Percentiles rank a stretch among this genome's conserved stretches.
Conservation (phyloP, 2,329 filamentous ascomycete species). For the Dryadomyces sulphureus region DNA sequence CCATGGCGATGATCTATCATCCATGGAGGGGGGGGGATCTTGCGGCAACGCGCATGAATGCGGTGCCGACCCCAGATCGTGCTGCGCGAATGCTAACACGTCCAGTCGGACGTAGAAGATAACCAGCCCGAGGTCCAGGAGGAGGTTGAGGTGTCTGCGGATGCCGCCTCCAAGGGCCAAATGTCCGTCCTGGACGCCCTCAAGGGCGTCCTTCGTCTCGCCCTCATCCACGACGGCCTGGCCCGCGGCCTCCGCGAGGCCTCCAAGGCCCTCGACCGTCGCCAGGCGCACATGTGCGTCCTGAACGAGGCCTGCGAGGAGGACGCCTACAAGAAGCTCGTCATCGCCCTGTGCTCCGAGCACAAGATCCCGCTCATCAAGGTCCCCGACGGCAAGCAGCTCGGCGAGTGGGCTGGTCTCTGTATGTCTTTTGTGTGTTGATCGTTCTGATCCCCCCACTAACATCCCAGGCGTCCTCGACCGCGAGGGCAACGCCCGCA, state of each 20-base stretch:
- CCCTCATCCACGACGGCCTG: constrained; percentile 98
- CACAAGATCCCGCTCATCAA: constrained; percentile 99
- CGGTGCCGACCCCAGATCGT: background rate
- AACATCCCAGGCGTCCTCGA: constrained; percentile 75
- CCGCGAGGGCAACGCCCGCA: constrained; percentile 97
- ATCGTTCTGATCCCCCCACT: background rate
- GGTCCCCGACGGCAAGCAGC: constrained; percentile 98
- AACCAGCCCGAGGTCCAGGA: constrained; percentile 66
- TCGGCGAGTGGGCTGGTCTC: constrained; percentile 99
- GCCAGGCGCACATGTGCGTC: constrained; percentile 99
- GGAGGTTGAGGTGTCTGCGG: constrained; percentile 93
- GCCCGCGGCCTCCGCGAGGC: constrained; percentile 97
- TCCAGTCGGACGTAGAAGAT: constrained; percentile 99
- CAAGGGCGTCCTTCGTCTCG: constrained; percentile 97
- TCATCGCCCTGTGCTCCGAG: constrained; percentile 96
- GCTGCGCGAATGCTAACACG: constrained; percentile 8
- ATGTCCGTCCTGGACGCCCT: constrained; percentile 98
- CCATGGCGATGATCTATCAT: background rate
- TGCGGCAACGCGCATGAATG: too few relatives aligned
- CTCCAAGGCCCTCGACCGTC: constrained; percentile 95
- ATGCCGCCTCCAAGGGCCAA: constrained; percentile 74
- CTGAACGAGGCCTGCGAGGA: constrained; percentile 99
- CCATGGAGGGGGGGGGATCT: background rate
- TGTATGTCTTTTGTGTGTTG: constrained; percentile 49
- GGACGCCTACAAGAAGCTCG: constrained; percentile 99